These are phyloP conservation scores for Xerocomus potaroensis DNA, from an alignment of 768 basidiomycete genomes.

Conservation along the genomic window DNA sequence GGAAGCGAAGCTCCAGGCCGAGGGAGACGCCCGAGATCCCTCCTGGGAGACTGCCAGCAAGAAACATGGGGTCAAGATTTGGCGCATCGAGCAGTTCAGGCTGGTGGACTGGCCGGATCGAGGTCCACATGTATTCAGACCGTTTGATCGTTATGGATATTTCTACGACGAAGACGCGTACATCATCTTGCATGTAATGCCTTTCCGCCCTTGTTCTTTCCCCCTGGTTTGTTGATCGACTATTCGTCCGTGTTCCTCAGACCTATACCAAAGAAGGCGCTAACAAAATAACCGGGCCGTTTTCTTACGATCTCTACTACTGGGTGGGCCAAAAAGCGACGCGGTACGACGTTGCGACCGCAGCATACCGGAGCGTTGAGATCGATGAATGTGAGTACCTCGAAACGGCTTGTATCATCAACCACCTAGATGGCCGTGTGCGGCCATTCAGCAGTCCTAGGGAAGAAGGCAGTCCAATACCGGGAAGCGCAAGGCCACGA, in stretches of 20 bases:
- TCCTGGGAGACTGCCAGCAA: slow-evolving; percentile 50
- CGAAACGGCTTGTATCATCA: not conserved
- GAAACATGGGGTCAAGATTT: slow-evolving; percentile 45
- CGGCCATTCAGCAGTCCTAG: slow-evolving; percentile 25
- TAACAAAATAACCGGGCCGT: slow-evolving; percentile 18
- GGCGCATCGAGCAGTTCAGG: slow-evolving; percentile 56
- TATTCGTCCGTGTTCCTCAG: slow-evolving; percentile 26
- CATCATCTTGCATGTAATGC: slow-evolving; percentile 54
- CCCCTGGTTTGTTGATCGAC: not conserved
- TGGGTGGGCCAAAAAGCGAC: slow-evolving; percentile 59
- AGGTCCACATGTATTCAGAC: slow-evolving; percentile 2
- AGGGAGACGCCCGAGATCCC: slow-evolving; percentile 42
- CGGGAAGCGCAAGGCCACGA: slow-evolving; percentile 60
- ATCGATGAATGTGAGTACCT: slow-evolving; percentile 53
- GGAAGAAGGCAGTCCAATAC: slow-evolving; percentile 54
- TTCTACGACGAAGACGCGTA: slow-evolving; percentile 69
- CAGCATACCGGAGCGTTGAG: slow-evolving; percentile 65
- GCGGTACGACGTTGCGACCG: slow-evolving; percentile 58
- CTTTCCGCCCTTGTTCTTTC: not conserved
- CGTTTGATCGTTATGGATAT: slow-evolving; percentile 39
- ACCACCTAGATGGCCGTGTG: too few relatives aligned
- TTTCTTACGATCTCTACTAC: slow-evolving; percentile 60
- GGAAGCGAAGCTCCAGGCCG: slow-evolving; percentile 49
- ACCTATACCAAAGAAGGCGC: slow-evolving; percentile 55
- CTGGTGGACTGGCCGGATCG: slow-evolving; percentile 32